Conservation (phyloP, 495 filamentous ascomycete genomes). For the Penicillium lividum region DNA sequence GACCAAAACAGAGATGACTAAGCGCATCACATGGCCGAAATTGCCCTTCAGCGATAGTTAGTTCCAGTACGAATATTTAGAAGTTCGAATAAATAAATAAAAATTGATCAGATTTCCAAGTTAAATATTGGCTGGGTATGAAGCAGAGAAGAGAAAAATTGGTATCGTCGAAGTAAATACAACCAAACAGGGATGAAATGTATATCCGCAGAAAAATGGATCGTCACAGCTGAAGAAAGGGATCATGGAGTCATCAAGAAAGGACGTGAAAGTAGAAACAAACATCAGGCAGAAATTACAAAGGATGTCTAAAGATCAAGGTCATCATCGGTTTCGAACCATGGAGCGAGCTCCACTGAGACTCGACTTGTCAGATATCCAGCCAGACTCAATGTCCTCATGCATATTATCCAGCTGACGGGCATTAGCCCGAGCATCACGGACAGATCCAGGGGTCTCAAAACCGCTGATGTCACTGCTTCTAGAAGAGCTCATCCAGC, state of each 20-base stretch:
- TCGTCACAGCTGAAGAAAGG: background rate
- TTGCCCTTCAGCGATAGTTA: background rate
- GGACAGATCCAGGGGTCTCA: constrained; percentile 19
- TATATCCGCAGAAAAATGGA: constrained; percentile 1
- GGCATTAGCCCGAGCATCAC: constrained; percentile 26
- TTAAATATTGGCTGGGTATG: background rate
- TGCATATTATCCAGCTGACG: constrained; percentile 41
- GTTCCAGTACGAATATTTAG: too few relatives aligned
- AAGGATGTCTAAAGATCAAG: background rate
- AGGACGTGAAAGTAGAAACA: background rate
- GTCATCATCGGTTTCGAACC: constrained; percentile 12
- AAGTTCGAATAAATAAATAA: background rate
- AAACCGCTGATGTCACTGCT: constrained; percentile 30
- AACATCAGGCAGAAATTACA: too few relatives aligned
- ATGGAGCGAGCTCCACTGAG: constrained; percentile 13
- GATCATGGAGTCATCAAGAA: constrained; percentile 5
- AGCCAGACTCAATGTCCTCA: constrained; percentile 40
- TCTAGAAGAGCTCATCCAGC: constrained; percentile 38
- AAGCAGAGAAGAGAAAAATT: constrained; percentile 19
- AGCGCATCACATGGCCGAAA: constrained; percentile 7
- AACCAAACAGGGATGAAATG: background rate
- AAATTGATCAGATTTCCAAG: background rate
- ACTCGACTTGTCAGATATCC: constrained; percentile 40
- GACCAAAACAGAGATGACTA: constrained; percentile 20
- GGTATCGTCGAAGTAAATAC: constrained; percentile 32